Evolutionary conservation across 2,329 filamentous ascomycete genomes (phyloP), one percentile per base, ranked within the genome.

Genomic region (Aspergillus quadrilineatus): DNA sequence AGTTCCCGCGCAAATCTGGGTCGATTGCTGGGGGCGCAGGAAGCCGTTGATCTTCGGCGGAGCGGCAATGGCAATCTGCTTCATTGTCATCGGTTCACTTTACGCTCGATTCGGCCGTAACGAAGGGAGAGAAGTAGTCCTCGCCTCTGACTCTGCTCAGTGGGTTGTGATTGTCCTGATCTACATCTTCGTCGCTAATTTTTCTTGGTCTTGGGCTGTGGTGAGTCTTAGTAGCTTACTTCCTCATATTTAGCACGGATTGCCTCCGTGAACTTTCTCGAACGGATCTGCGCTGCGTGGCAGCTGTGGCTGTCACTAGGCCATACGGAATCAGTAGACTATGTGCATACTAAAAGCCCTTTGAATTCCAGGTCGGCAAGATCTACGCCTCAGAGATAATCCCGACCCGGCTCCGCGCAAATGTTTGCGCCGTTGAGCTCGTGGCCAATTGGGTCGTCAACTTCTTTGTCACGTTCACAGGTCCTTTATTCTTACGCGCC

Each of bases 11-110:
- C 68, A 69, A 63, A 68, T 66, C 37, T 69, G 61, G 43, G 65
- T 69, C 47, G 68, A 70, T 34, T 63, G 53, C 26, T 69, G 66
- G 66, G 68, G 68, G 6, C 65, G 68, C 14, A 57, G 65, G 14
- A 65, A 43, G 17, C 66, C 67, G 0, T 64, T 70, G 60, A 60
- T 69, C 1, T 62, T 65, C 14, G 67, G 68, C 22, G 65, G 62
- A 12, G 36, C 64, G 4, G 62, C 60, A 2, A 70, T 70, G 68
- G 62, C 57, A 5, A 56, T 63, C 28, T 61, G 65, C 8, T 43
- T 57, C 22, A 47, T 58, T 6, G 30, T 60, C 6, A 60, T 58
- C 32, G 59, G 59, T 3, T 56, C 56, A 4, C 50, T 60, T 7
- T 60, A 60, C 41, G 59, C 59, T 4, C 48, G 45, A 4, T 59